These are phyloP conservation scores for Chenopodium formosanum DNA, from an alignment of 148 eudicot genomes.

Conservation along the genomic window DNA sequence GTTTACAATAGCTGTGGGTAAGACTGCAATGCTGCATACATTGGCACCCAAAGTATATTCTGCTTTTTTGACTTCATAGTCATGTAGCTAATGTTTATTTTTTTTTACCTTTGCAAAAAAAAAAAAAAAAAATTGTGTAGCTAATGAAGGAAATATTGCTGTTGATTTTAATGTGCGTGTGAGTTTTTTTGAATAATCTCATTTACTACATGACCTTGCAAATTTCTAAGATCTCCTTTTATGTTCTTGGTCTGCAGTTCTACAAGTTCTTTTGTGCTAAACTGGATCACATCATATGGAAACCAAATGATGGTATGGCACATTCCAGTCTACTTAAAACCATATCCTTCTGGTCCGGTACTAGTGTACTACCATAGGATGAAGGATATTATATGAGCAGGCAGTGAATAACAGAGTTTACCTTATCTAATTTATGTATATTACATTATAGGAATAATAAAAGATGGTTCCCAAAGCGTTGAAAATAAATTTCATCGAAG, in stretches of 20 bases:
- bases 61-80: too few species aligned
- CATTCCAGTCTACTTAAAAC: conserved; percentile 42
- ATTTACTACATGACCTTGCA: too few species aligned
- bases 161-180: background rate
- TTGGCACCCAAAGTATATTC: background rate
- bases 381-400: conserved; percentile 1
- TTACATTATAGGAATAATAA: background rate
- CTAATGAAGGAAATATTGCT: background rate
- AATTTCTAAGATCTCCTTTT: background rate
- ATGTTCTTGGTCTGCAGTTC: conserved; percentile 57
- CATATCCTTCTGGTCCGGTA: conserved; percentile 42
- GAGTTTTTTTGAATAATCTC: too few species aligned
- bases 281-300: conserved; percentile 79
- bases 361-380: background rate
- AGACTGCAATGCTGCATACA: background rate
- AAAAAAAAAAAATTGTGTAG: too few species aligned
- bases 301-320: conserved; percentile 46
- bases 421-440: background rate
- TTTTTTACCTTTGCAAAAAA: too few species aligned
- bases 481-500: conserved; percentile 7
- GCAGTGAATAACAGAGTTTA: background rate
- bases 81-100: background rate
- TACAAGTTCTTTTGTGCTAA: conserved; percentile 75
- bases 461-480: background rate
- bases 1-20: background rate